A percentile compares a stretch with the other conserved stretches of the same genome.
Evolutionary conservation across 1,284 basidiomycete species (phyloP).

Genomic region (Ganoderma lingzhi): DNA sequence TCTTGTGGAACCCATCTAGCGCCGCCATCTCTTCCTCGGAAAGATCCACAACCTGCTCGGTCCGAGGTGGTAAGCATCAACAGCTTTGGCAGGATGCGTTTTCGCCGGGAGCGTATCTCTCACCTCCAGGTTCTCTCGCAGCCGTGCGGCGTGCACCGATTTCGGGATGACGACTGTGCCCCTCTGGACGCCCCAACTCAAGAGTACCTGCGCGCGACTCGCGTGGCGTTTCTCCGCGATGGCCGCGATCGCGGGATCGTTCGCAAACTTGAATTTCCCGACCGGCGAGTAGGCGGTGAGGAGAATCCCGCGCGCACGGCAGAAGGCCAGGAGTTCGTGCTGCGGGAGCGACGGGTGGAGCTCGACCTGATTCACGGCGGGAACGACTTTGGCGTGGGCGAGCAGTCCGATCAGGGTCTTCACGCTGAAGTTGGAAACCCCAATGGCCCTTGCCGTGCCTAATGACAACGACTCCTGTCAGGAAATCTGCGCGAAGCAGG

Average conservation of each 20-base stretch:
- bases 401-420: constrained; percentile 52
- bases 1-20: constrained; percentile 49
- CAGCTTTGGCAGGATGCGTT: background rate
- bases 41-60: constrained; percentile 46
- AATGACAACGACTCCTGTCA: constrained; percentile 49
- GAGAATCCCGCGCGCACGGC: constrained; percentile 55
- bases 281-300: constrained; percentile 72
- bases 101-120: constrained; percentile 12
- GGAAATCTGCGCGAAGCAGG: background rate
- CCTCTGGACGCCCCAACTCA: constrained; percentile 57
- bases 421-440: constrained; percentile 71
- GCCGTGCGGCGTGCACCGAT: constrained; percentile 52
- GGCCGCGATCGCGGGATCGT: constrained; percentile 42
- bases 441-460: constrained; percentile 57
- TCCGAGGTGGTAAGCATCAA: background rate
- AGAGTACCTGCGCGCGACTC: constrained; percentile 57
- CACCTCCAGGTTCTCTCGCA: constrained; percentile 55
- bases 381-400: constrained; percentile 47
- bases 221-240: constrained; percentile 55
- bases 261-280: constrained; percentile 34
- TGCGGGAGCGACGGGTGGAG: constrained; percentile 56
- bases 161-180: constrained; percentile 54
- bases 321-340: constrained; percentile 53
- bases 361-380: constrained; percentile 62
- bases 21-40: constrained; percentile 47